These are phyloP conservation scores for Avena insularis DNA, from an alignment of 176 grass and related monocot species.

Conservation along the genomic window DNA sequence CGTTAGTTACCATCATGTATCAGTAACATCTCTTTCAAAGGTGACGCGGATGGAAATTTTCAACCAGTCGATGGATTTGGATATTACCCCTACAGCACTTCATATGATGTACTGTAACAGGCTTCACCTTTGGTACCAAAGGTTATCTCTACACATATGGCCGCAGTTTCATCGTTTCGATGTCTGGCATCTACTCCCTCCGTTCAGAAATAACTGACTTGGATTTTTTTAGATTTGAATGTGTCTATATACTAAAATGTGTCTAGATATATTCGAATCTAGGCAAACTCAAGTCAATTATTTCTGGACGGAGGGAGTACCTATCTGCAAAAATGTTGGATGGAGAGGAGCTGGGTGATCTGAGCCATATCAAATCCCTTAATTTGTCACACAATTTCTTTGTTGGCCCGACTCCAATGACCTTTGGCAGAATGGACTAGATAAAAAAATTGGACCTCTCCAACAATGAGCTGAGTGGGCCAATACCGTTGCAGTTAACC, in stretches of 20 bases:
- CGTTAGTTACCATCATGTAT: conserved; percentile 37
- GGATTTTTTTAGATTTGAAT: too few species aligned
- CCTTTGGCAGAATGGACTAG: not conserved
- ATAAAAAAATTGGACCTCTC: not conserved
- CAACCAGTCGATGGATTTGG: too few species aligned
- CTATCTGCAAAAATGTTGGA: not conserved
- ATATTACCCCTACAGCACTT: too few species aligned
- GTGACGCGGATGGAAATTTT: not conserved
- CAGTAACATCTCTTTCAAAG: not conserved
- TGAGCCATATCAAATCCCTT: not conserved
- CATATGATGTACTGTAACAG: not conserved
- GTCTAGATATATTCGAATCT: too few species aligned
- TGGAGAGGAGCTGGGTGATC: not conserved
- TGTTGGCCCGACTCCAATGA: not conserved
- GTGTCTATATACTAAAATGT: too few species aligned
- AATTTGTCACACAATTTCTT: not conserved
- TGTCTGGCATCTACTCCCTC: not conserved
- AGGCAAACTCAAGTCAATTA: too few species aligned
- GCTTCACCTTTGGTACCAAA: conserved; percentile 37
- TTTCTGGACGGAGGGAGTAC: too few species aligned
- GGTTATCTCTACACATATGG: not conserved
- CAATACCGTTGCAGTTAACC: not conserved
- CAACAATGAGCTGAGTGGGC: not conserved
- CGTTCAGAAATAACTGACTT: too few species aligned
- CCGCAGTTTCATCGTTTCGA: not conserved